Evolutionary conservation across 805 yeast genomes (phyloP).

Genomic region (Groenewaldozyma tartarivorans): DNA sequence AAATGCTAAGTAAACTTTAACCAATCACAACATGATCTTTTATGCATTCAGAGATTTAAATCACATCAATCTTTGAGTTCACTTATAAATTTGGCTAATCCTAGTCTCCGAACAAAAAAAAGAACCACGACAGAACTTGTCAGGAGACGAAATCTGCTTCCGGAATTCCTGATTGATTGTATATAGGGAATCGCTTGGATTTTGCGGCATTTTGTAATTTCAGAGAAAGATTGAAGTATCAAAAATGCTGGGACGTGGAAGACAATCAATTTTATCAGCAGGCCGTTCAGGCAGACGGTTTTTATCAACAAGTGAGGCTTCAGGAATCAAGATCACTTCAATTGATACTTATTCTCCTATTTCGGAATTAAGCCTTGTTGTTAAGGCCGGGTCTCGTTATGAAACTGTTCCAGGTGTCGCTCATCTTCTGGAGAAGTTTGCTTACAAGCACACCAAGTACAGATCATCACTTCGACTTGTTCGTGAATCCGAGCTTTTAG

Average conservation of each 20-base stretch:
- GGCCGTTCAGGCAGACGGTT: conserved; percentile 8
- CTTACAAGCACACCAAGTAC: conserved; percentile 63
- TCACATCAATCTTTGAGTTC: too few relatives aligned
- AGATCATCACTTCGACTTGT: conserved; percentile 88
- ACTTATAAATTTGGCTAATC: too few relatives aligned
- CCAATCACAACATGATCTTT: too few relatives aligned
- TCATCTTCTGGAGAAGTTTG: conserved; percentile 75
- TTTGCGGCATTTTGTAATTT: too few relatives aligned
- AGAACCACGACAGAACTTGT: too few relatives aligned
- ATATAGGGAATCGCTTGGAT: too few relatives aligned
- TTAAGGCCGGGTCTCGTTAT: conserved; percentile 80
- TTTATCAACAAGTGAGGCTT: conserved; percentile 21
- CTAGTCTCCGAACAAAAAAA: too few relatives aligned
- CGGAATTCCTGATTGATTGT: too few relatives aligned
- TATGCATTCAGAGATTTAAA: too few relatives aligned
- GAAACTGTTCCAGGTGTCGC: conserved; percentile 68
- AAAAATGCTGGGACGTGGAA: neutral
- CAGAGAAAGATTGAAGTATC: too few relatives aligned
- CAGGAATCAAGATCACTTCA: conserved; percentile 22
- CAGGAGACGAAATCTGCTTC: too few relatives aligned
- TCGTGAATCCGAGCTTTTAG: conserved; percentile 89
- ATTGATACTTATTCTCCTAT: conserved; percentile 52
- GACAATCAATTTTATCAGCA: neutral
- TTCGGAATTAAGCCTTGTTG: conserved; percentile 68
- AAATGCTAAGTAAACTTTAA: too few relatives aligned